Evolutionary conservation across 2,329 filamentous ascomycete genomes (phyloP), one percentile per base, ranked within the genome.

Genomic region (Trichophyton verrucosum): DNA sequence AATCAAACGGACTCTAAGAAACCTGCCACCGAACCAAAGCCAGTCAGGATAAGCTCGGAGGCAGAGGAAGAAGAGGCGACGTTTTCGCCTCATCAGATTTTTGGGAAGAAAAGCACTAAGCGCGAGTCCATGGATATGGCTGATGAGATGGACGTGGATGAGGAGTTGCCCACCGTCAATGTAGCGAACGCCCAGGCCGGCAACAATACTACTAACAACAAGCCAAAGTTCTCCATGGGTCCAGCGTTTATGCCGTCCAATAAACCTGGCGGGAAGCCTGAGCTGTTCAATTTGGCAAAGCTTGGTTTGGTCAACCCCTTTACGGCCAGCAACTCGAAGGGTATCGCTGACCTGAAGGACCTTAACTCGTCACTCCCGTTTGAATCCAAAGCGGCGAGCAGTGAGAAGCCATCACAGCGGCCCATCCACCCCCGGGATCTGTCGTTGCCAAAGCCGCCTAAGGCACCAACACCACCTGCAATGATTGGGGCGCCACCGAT

Each of bases 301-400:
- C 71, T 84, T 9, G 72, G 74, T 7, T 76, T 78, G 46, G 75
- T 77, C 13, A 75, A 77, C 4, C 81, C 82, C 1, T 79, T 83
- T 57, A 70, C 75, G 1, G 69, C 72, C 47, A 70, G 76, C 5
- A 75, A 77, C 51, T 75, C 71, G 56, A 69, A 68, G 17, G 81
- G 82, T 7, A 75, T 85, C 17, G 73, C 77, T 24, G 78, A 80
- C 59, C 68, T 86, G 22, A 75, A 77, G 30, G 80, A 82, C 60
- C 72, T 86, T 44, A 75, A 73, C 46, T 70, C 76, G 7, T 79
- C 75, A 1, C 74, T 86, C 1, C 84, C 84, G 2, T 86, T 86
- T 67, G 71, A 80, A 61, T 86, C 83, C 1, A 75, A 79, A 46
- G 68, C 83, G 2, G 68, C 83, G 2, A 75, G 77, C 22, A 61